Evolutionary conservation across 2,329 filamentous ascomycete species (phyloP), one percentile per base, ranked within the genome.

Genomic region (Aspergillus uvarum): DNA sequence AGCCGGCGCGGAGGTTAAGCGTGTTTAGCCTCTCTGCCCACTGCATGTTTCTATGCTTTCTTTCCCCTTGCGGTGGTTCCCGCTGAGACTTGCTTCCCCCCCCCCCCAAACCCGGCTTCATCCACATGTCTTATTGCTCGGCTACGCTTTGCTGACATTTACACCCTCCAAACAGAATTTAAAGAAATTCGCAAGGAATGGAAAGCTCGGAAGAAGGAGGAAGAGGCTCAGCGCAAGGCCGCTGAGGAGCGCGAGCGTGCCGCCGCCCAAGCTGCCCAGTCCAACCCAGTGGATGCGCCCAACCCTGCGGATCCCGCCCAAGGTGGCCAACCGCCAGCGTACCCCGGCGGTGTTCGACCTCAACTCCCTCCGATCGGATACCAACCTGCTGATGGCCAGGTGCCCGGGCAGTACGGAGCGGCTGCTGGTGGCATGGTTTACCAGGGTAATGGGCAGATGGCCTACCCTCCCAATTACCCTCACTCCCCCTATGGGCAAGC

Each of bases 181-280:
- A 99, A 99, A 76, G 95, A 99, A 73, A 97, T 98, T 62, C 90
- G 95, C 65, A 98, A 98, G 75, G 94, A 98, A 74, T 99, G 95
- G 95, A 99, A 98, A 81, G 91, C 91, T 44, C 92, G 95, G 72
- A 98, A 98, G 86, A 99, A 99, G 91, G 95, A 98, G 76, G 94
- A 98, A 70, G 94, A 98, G 67, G 89, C 89, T 54, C 84, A 87
- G 69, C 90, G 93, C 72, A 97, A 97, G 82, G 90, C 89, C 12
- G 91, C 93, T 10, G 94, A 98, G 65, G 93, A 97, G 73, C 85
- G 89, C 65, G 84, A 88, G 63, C 90, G 93, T 61, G 59, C 88
- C 87, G 76, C 85, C 31, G 87, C 83, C 5, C 82, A 82, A 32
- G 81, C 81, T 48, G 70, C 68, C 14, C 73, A 75, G 61, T 71